Percentiles rank a stretch among this genome's conserved stretches.
Evolutionary conservation across 2,329 filamentous ascomycete genomes (phyloP).

Genomic region (Aspergillus amoenus): DNA sequence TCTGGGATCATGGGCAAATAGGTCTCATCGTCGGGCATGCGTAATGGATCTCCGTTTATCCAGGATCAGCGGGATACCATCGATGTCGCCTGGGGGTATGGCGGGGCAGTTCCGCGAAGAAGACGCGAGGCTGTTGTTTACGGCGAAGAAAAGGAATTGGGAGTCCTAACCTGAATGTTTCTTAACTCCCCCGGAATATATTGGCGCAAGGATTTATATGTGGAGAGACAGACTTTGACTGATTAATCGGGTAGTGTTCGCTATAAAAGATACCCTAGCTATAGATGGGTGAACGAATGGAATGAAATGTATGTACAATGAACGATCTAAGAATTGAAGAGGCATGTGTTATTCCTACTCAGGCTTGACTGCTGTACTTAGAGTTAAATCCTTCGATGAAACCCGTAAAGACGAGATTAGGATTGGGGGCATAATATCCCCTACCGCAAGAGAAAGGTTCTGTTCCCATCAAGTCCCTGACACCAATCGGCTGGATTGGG

Average conservation of each 20-base stretch:
- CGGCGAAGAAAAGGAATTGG: slow-evolving; percentile 37
- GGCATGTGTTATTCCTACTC: neutral
- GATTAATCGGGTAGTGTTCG: neutral
- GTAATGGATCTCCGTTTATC: slow-evolving; percentile 28
- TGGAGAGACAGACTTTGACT: neutral
- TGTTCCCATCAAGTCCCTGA: too few relatives aligned
- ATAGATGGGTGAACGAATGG: neutral
- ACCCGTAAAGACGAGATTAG: too few relatives aligned
- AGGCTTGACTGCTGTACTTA: neutral
- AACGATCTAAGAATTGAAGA: neutral
- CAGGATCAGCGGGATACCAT: slow-evolving; percentile 23
- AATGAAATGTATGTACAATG: neutral
- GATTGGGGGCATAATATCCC: too few relatives aligned
- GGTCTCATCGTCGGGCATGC: slow-evolving; percentile 16
- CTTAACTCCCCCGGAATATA: neutral
- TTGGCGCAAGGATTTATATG: neutral
- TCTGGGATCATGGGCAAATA: slow-evolving; percentile 23
- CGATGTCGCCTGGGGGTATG: slow-evolving; percentile 14
- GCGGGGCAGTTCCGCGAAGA: slow-evolving; percentile 22
- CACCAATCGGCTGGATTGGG: too few relatives aligned
- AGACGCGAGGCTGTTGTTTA: slow-evolving; percentile 36
- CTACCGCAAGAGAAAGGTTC: too few relatives aligned
- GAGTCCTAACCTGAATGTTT: slow-evolving; percentile 22
- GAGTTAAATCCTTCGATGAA: too few relatives aligned
- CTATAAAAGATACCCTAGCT: neutral